These are phyloP conservation scores for Debaryomyces robertsiae DNA, from an alignment of 1,139 yeast genomes.

Conservation along the genomic window DNA sequence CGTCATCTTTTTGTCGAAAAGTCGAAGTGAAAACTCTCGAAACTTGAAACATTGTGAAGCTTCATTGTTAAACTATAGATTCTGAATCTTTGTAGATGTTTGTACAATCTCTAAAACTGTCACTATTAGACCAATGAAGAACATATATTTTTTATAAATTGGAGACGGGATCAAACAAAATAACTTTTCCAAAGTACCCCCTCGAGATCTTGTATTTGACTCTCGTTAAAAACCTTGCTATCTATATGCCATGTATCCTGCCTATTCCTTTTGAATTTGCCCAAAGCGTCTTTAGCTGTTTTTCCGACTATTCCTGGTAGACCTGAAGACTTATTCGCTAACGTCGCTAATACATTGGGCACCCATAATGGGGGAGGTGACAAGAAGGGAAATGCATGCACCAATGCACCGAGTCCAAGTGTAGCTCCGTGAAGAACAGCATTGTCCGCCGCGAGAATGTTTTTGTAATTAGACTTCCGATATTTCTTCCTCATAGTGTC, in stretches of 20 bases:
- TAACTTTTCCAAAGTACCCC: conserved; percentile 95
- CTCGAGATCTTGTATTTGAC: conserved; percentile 87
- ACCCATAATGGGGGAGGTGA: conserved; percentile 95
- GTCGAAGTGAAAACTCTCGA: too few species aligned
- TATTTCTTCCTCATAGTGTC: conserved; percentile 36
- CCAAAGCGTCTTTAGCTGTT: conserved; percentile 79
- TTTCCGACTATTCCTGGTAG: conserved; percentile 80
- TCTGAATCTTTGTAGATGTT: too few species aligned
- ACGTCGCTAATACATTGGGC: conserved; percentile 67
- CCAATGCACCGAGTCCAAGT: conserved; percentile 83
- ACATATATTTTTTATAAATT: not conserved
- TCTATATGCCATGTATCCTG: conserved; percentile 98
- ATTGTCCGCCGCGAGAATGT: conserved; percentile 41
- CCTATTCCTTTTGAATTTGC: conserved; percentile 87
- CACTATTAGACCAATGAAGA: not conserved
- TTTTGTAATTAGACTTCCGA: conserved; percentile 30
- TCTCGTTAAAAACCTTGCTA: conserved; percentile 69
- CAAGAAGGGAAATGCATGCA: conserved; percentile 86
- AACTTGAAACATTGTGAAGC: too few species aligned
- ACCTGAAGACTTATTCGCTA: conserved; percentile 71
- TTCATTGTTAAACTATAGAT: too few species aligned
- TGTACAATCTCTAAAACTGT: not conserved
- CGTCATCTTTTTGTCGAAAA: not conserved
- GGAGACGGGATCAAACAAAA: conserved; percentile 54
- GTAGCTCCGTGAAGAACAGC: conserved; percentile 80